Evolutionary conservation across 805 yeast species (phyloP).

Genomic region (Lipomyces oligophaga): DNA sequence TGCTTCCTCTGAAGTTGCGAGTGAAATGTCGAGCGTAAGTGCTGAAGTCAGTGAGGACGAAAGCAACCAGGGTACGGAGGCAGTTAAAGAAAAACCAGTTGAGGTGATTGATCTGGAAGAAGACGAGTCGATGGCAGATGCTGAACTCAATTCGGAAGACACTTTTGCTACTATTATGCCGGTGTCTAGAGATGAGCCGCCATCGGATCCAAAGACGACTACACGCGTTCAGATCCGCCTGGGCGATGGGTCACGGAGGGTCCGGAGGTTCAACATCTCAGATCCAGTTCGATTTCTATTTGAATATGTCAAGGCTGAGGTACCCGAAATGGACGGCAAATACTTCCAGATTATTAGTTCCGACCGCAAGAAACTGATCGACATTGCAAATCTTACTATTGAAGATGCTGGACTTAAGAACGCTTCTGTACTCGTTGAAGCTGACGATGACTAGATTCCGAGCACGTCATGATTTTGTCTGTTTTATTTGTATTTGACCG

Average conservation of each 20-base stretch:
- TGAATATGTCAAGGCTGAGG: slow-evolving; percentile 60
- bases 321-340: slow-evolving; percentile 44
- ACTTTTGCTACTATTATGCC: slow-evolving; percentile 50
- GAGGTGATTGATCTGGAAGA: slow-evolving; percentile 33
- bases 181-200: slow-evolving; percentile 59
- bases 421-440: slow-evolving; percentile 72
- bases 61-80: slow-evolving; percentile 4
- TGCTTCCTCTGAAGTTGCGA: slow-evolving; percentile 33
- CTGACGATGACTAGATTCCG: slow-evolving; percentile 33
- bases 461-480: neutral
- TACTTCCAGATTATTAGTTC: slow-evolving; percentile 46
- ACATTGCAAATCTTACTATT: slow-evolving; percentile 53
- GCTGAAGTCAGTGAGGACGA: slow-evolving; percentile 26
- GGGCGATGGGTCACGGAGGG: slow-evolving; percentile 78
- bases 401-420: slow-evolving; percentile 75
- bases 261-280: slow-evolving; percentile 58
- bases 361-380: slow-evolving; percentile 57
- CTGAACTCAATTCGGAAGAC: slow-evolving; percentile 8
- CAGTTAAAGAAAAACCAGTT: slow-evolving; percentile 25
- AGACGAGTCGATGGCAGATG: slow-evolving; percentile 26
- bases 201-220: slow-evolving; percentile 48
- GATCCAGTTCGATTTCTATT: slow-evolving; percentile 62
- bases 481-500: neutral
- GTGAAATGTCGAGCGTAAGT: slow-evolving; percentile 37
- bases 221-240: slow-evolving; percentile 86